Conservation (phyloP, 2,329 filamentous ascomycete genomes). For the Zasmidium citrigriseum region DNA sequence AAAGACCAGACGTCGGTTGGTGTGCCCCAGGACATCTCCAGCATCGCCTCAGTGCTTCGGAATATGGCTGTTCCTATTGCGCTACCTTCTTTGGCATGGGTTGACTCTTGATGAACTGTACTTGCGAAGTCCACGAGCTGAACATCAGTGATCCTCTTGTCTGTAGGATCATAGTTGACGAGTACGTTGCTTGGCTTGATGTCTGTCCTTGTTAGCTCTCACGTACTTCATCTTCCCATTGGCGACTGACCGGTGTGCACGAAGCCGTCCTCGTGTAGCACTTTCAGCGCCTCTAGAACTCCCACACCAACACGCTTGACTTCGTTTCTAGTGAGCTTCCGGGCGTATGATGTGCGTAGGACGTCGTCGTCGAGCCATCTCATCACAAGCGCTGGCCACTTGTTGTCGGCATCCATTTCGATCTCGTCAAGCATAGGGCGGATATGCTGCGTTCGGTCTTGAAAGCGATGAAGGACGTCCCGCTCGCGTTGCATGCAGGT, state of each 20-base stretch:
- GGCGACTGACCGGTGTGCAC: constrained; percentile 32
- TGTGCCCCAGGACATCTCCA: constrained; percentile 37
- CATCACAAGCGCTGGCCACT: constrained; percentile 3
- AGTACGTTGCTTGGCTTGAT: constrained; percentile 42
- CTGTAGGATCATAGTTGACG: constrained; percentile 32
- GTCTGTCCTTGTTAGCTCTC: constrained; percentile 17
- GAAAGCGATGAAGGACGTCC: constrained; percentile 7
- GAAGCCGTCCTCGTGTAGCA: constrained; percentile 29
- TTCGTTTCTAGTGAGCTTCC: constrained; percentile 3
- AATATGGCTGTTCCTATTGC: constrained; percentile 39
- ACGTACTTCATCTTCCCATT: not conserved
- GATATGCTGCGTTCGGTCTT: constrained; percentile 5
- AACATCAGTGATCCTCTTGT: constrained; percentile 33
- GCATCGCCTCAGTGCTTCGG: constrained; percentile 38
- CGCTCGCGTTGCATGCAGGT: constrained; percentile 7
- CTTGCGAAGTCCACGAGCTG: constrained; percentile 28
- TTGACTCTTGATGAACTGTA: constrained; percentile 13
- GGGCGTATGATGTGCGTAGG: not conserved
- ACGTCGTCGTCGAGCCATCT: constrained; percentile 8
- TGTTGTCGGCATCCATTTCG: not conserved
- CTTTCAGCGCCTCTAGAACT: constrained; percentile 27
- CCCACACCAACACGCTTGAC: constrained; percentile 16
- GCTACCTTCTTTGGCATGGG: constrained; percentile 24
- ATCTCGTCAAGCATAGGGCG: constrained; percentile 12
- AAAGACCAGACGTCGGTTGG: constrained; percentile 44